These are phyloP conservation scores for Trypanosoma lewisi DNA, from an alignment of 208 protist genomes.

Conservation along the genomic window DNA sequence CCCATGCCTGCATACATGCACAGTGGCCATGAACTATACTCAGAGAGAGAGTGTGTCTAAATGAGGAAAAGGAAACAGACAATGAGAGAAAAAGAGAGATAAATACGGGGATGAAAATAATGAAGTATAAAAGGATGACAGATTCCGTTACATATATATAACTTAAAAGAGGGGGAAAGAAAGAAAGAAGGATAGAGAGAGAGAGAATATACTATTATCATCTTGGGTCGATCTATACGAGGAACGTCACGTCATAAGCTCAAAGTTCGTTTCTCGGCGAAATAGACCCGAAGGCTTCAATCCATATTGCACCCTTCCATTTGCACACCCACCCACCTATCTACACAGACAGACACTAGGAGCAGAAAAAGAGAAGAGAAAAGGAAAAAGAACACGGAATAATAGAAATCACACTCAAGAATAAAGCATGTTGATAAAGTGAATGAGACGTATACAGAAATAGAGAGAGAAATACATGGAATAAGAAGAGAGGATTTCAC, in stretches of 20 bases:
- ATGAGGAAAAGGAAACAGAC: not conserved
- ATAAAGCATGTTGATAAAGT: too few relatives aligned
- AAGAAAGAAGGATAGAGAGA: too few relatives aligned
- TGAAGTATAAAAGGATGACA: not conserved
- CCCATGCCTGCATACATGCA: constrained; percentile 86
- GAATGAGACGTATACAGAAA: not conserved
- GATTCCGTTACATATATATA: constrained; percentile 1
- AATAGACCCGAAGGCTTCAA: constrained; percentile 19
- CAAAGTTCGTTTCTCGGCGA: constrained; percentile 32
- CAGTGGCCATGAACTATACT: constrained; percentile 37
- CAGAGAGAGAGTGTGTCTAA: not conserved
- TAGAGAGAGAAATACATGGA: not conserved
- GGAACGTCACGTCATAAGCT: constrained; percentile 21
- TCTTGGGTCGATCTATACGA: constrained; percentile 54
- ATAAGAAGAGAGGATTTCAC: not conserved
- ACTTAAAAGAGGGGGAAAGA: too few relatives aligned
- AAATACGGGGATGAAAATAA: too few relatives aligned
- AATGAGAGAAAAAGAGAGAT: not conserved
- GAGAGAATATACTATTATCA: not conserved
- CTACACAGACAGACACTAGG: constrained; percentile 10
- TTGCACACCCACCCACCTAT: not conserved
- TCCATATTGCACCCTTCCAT: not conserved
- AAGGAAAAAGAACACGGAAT: constrained; percentile 14
- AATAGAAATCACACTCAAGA: too few relatives aligned
- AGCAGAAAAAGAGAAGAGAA: constrained; percentile 19